These are phyloP conservation scores for Penicillium sp. DNA, from an alignment of 2,329 filamentous ascomycete genomes.

Conservation along the genomic window DNA sequence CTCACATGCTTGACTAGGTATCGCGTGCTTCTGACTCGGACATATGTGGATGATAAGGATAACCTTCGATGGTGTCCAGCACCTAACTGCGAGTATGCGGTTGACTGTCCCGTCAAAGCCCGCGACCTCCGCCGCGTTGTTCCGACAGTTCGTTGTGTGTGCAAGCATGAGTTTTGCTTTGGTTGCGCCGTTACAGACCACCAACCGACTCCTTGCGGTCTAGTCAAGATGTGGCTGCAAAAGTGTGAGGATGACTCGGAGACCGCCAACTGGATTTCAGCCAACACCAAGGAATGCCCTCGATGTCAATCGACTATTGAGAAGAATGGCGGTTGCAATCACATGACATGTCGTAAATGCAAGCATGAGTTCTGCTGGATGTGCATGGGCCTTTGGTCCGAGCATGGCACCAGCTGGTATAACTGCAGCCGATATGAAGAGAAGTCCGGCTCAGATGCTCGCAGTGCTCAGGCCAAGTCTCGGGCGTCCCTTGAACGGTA, in stretches of 20 bases:
- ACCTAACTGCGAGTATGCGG: conserved; percentile 89
- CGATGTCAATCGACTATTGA: conserved; percentile 96
- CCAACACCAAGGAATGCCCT: conserved; percentile 96
- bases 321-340: conserved; percentile 97
- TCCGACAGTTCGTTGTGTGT: conserved; percentile 80
- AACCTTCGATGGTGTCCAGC: conserved; percentile 96
- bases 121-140: conserved; percentile 80
- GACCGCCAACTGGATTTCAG: conserved; percentile 98
- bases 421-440: conserved; percentile 98
- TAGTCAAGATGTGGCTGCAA: conserved; percentile 94
- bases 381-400: conserved; percentile 98
- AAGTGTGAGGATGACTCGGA: conserved; percentile 98
- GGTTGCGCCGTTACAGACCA: conserved; percentile 86
- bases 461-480: conserved; percentile 86
- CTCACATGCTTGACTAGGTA: conserved; percentile 51
- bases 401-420: conserved; percentile 99
- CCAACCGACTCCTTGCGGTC: conserved; percentile 80
- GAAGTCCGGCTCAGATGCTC: conserved; percentile 83
- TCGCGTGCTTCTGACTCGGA: conserved; percentile 77
- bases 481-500: conserved; percentile 91
- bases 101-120: conserved; percentile 83
- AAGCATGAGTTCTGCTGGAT: conserved; percentile 99
- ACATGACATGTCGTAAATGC: conserved; percentile 96
- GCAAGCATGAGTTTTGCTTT: conserved; percentile 88
- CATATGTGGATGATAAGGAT: conserved; percentile 95